Evolutionary conservation across 2,329 filamentous ascomycete genomes (phyloP), one percentile per base, ranked within the genome.

Genomic region (Alternaria alternata): DNA sequence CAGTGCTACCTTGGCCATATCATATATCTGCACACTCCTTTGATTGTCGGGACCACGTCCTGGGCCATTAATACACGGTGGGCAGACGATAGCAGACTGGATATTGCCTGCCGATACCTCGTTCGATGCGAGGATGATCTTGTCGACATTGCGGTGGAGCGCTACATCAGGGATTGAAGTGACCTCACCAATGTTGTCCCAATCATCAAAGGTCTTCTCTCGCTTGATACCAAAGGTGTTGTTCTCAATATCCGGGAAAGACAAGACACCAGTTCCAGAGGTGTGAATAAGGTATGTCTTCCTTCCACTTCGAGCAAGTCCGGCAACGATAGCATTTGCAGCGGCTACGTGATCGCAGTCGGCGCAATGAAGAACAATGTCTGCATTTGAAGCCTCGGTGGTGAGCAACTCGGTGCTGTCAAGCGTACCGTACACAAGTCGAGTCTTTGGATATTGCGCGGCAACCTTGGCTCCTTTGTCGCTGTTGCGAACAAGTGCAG

Each of bases 131-230:
- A 90, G 79, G n/a, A 93, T 85, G 24, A 91, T 82, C 72, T 88
- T 86, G 76, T 94, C 91, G 4, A 92, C 86, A 68, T 88, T 81
- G 14, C 89, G 86, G 78, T 93, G 91, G 24, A 83, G 71, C 9
- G 84, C 88, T 0, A 77, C 70, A 69, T 88, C 85, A 0, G 88
- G 88, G 0, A 91, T 69, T 11, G 71, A 81, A 1, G 85, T 80
- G 36, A 90, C 79, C 44, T 85, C 83, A 12, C 81, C 78, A 38
- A 91, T 82, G 51, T 84, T 85, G 9, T 85, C 80, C 67, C 87
- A 81, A 65, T 91, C 89, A 68, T 88, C 79, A 75, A 88, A 90
- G 3, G 81, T 74, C 56, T 83, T 83, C 38, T 84, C 80, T 0
- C 79, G 75, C 0, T 65, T 69, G 49, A 83, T 76, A 18, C 86